Conservation (phyloP, 2,329 filamentous ascomycete genomes). For the Rhynchosporium agropyri region DNA sequence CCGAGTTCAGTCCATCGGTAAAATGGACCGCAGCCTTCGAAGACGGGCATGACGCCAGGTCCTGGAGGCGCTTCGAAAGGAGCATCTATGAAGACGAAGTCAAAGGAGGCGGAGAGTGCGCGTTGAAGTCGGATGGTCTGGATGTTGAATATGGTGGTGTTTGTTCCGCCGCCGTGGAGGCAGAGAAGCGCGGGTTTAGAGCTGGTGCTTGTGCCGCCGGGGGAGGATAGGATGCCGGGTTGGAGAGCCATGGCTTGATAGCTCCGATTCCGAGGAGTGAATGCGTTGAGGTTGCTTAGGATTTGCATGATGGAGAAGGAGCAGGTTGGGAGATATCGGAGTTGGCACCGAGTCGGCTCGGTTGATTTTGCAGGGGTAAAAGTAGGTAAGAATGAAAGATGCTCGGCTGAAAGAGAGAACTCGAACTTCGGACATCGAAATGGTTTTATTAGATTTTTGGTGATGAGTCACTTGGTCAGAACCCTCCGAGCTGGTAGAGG, state of each 20-base stretch:
- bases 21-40: constrained; percentile 34
- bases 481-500: constrained; percentile 2
- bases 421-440: constrained; percentile 10
- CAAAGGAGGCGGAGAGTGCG: constrained; percentile 53
- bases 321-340: neutral
- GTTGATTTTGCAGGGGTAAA: constrained; percentile 7
- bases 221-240: constrained; percentile 8
- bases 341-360: constrained; percentile 10
- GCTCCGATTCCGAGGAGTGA: constrained; percentile 3
- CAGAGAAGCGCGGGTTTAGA: constrained; percentile 27
- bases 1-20: constrained; percentile 28
- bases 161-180: constrained; percentile 32
- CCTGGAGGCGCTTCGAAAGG: constrained; percentile 66
- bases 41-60: constrained; percentile 61
- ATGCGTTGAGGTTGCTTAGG: constrained; percentile 2
- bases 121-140: constrained; percentile 33
- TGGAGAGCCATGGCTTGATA: constrained; percentile 14
- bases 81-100: constrained; percentile 72
- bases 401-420: constrained; percentile 10
- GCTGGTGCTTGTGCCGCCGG: constrained; percentile 6
- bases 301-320: constrained; percentile 10
- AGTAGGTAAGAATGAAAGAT: constrained; percentile 5
- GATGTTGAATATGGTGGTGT: constrained; percentile 34
- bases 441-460: constrained; percentile 11
- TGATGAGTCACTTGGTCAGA: constrained; percentile 1